Conservation (phyloP, 2,329 filamentous ascomycete genomes). For the Penicillium digitatum region DNA sequence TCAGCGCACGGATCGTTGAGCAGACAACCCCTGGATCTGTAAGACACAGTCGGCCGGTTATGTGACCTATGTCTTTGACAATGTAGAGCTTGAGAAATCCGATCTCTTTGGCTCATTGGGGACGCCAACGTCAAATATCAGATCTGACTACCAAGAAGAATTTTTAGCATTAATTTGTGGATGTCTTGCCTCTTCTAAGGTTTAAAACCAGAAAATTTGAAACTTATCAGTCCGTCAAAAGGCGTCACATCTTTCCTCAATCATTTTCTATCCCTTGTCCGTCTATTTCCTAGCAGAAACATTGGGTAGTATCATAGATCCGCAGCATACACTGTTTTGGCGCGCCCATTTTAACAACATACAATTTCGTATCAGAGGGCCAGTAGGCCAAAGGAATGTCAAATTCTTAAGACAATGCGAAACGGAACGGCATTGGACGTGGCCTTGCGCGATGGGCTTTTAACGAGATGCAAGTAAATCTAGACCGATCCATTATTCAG, state of each 20-base stretch:
- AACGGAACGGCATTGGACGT: neutral
- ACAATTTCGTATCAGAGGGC: neutral
- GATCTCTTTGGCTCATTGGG: neutral
- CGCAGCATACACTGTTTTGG: conserved; percentile 7
- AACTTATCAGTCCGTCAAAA: neutral
- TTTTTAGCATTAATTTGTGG: neutral
- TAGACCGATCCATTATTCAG: neutral
- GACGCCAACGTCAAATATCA: too few species aligned
- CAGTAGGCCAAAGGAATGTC: neutral
- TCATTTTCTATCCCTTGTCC: neutral
- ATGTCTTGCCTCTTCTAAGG: neutral
- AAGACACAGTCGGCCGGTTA: neutral
- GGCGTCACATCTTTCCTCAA: neutral
- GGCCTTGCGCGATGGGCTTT: neutral
- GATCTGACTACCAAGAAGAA: too few species aligned
- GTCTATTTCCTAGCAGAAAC: neutral
- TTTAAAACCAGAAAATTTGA: neutral
- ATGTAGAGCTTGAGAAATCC: neutral
- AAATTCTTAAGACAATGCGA: neutral
- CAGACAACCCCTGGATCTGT: neutral
- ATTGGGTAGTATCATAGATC: neutral
- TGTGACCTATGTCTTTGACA: neutral
- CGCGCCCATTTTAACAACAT: neutral
- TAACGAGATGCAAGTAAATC: neutral
- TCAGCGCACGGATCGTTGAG: neutral